Evolutionary conservation across 768 basidiomycete genomes (phyloP).

Genomic region (Solioccasus polychromus): DNA sequence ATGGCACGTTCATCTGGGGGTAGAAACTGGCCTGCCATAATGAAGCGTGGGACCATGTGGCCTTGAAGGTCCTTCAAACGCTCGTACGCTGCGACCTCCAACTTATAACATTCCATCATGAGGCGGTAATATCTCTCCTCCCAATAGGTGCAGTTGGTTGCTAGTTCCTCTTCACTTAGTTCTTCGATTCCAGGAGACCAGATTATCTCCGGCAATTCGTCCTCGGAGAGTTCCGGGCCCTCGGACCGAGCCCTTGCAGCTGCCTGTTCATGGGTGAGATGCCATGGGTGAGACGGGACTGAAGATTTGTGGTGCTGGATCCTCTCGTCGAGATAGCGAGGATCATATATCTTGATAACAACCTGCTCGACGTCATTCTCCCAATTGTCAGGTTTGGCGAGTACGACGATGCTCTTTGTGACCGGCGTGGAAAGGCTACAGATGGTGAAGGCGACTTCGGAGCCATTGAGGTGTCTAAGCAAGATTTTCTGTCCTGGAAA

Average conservation of each 20-base stretch:
- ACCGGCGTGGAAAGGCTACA: constrained; percentile 1
- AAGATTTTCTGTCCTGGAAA: background rate
- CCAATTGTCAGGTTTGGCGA: constrained; percentile 1
- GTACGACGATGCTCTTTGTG: background rate
- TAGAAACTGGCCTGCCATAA: background rate
- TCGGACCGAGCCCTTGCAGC: background rate
- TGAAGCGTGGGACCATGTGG: constrained; percentile 2
- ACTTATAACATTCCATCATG: background rate
- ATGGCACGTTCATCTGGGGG: constrained; percentile 5
- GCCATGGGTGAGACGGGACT: background rate
- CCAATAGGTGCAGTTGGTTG: background rate
- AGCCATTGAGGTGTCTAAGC: background rate
- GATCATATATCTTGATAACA: constrained; percentile 5
- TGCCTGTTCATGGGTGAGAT: background rate
- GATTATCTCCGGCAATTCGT: background rate
- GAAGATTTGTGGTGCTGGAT: too few relatives aligned
- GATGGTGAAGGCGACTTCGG: background rate
- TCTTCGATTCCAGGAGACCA: background rate
- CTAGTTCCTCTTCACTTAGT: background rate
- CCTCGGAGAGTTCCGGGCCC: background rate
- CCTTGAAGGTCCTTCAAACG: constrained; percentile 2
- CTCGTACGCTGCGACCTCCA: background rate
- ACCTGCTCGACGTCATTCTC: too few relatives aligned
- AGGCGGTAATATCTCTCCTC: background rate
- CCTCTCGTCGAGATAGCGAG: constrained; percentile 6